A percentile compares a stretch with the other conserved stretches of the same genome.
Conservation (phyloP, 495 filamentous ascomycete genomes). For the Penicillium mononematosum region DNA sequence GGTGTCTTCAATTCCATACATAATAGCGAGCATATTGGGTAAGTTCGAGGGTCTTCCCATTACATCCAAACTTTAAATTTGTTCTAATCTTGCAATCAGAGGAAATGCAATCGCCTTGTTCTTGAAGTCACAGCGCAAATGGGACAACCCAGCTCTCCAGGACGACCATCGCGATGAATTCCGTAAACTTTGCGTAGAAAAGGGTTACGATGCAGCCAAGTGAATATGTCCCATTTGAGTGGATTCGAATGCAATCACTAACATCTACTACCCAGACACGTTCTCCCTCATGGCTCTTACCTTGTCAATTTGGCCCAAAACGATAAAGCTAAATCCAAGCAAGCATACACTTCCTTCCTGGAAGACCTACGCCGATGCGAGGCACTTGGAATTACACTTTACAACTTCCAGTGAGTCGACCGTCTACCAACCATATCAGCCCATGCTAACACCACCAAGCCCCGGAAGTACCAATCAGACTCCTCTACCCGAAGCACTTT, state of each 20-base stretch:
- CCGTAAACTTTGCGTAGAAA: slow-evolving; percentile 59
- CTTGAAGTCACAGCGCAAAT: slow-evolving; percentile 93
- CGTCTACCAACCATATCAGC: neutral
- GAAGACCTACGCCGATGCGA: slow-evolving; percentile 90
- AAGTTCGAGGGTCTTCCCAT: neutral
- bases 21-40: slow-evolving; percentile 76
- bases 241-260: neutral
- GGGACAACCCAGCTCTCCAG: slow-evolving; percentile 78
- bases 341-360: slow-evolving; percentile 82
- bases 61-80: neutral
- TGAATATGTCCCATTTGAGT: slow-evolving; percentile 24
- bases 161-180: slow-evolving; percentile 67
- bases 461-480: slow-evolving; percentile 75
- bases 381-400: slow-evolving; percentile 79
- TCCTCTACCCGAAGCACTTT: slow-evolving; percentile 65
- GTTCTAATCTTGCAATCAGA: slow-evolving; percentile 38
- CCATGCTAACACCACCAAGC: slow-evolving; percentile 33
- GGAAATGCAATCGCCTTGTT: slow-evolving; percentile 93
- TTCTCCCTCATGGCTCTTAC: slow-evolving; percentile 92
- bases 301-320: slow-evolving; percentile 90
- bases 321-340: slow-evolving; percentile 74
- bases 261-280: slow-evolving; percentile 46
- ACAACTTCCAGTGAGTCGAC: slow-evolving; percentile 81
- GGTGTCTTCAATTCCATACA: slow-evolving; percentile 85
- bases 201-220: slow-evolving; percentile 68